Evolutionary conservation across 2,329 filamentous ascomycete species (phyloP).

Genomic region (Ophiocordyceps australis): DNA sequence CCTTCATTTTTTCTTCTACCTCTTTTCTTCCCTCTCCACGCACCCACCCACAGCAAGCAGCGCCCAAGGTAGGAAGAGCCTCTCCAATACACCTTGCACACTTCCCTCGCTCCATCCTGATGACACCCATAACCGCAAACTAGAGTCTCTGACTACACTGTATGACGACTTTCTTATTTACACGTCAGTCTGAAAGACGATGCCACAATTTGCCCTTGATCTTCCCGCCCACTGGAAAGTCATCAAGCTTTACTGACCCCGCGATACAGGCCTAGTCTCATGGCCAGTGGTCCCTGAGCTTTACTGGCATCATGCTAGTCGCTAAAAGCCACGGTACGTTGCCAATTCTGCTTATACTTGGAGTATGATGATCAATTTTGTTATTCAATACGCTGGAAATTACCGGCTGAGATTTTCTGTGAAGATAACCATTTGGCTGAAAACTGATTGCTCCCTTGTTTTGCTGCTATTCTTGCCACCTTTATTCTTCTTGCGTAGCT

Average conservation of each 20-base stretch:
- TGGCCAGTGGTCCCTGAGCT: too few species aligned
- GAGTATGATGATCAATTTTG: conserved; percentile 45
- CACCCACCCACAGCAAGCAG: too few species aligned
- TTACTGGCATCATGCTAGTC: too few species aligned
- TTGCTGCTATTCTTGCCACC: too few species aligned
- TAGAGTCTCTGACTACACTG: conserved; percentile 91
- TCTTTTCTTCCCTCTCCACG: conserved; percentile 2
- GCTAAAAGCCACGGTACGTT: too few species aligned
- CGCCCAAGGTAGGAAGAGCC: too few species aligned
- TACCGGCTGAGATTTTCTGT: conserved; percentile 69
- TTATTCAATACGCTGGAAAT: conserved; percentile 71
- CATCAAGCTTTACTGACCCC: too few species aligned
- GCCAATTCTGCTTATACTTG: too few species aligned
- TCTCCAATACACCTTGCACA: too few species aligned
- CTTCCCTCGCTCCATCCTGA: conserved; percentile 33
- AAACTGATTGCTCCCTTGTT: conserved; percentile 41
- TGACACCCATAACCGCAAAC: conserved; percentile 81
- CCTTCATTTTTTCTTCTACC: conserved; percentile 1
- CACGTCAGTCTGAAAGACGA: conserved; percentile 76
- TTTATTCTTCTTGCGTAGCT: too few species aligned
- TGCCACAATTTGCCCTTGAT: not conserved
- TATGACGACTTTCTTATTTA: conserved; percentile 73
- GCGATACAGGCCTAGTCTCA: too few species aligned
- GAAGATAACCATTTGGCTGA: conserved; percentile 80
- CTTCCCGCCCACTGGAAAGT: not conserved